phyloP scores from a whole-genome alignment of 352 stramenopile genomes.

The Phytophthora cryptogea region DNA sequence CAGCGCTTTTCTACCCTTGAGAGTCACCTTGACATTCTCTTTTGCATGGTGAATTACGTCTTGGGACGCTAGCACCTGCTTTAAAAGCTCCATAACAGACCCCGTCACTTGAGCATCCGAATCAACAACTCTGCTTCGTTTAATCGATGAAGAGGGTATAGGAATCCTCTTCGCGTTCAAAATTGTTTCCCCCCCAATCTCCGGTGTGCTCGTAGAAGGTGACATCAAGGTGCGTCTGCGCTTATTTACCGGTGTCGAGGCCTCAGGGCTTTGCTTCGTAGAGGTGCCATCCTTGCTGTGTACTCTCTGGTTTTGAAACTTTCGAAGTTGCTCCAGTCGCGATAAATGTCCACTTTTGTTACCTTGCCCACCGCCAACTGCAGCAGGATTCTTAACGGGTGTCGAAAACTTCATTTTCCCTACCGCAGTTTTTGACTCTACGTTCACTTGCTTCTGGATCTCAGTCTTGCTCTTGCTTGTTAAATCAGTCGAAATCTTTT shows the following conservation, averaged over 20 bases:
- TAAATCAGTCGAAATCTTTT: slow-evolving; percentile 55
- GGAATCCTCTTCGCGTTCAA: not conserved
- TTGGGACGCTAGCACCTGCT: slow-evolving; percentile 48
- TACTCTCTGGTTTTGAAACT: slow-evolving; percentile 61
- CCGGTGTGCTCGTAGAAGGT: slow-evolving; percentile 1
- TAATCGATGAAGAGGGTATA: not conserved
- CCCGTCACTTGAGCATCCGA: slow-evolving; percentile 28
- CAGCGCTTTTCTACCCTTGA: slow-evolving; percentile 58
- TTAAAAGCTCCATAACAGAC: slow-evolving; percentile 35
- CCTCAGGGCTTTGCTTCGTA: slow-evolving; percentile 69
- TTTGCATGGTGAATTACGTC: slow-evolving; percentile 55
- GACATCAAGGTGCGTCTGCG: slow-evolving; percentile 32
- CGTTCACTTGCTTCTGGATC: slow-evolving; percentile 19
- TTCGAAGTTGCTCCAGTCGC: slow-evolving; percentile 61
- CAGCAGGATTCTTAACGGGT: slow-evolving; percentile 5
- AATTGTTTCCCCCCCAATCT: not conserved
- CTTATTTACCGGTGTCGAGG: slow-evolving; percentile 50
- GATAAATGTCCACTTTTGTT: slow-evolving; percentile 59
- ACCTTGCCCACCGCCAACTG: slow-evolving; percentile 31
- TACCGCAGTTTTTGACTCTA: slow-evolving; percentile 40
- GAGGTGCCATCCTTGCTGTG: slow-evolving; percentile 51
- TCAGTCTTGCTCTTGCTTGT: slow-evolving; percentile 23
- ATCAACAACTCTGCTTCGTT: not conserved
- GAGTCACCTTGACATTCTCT: slow-evolving; percentile 49
- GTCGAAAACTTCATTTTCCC: slow-evolving; percentile 38